Evolutionary conservation across 331 rosid species (phyloP), one percentile per base, ranked within the genome.

Genomic region (Acacia pycnantha): DNA sequence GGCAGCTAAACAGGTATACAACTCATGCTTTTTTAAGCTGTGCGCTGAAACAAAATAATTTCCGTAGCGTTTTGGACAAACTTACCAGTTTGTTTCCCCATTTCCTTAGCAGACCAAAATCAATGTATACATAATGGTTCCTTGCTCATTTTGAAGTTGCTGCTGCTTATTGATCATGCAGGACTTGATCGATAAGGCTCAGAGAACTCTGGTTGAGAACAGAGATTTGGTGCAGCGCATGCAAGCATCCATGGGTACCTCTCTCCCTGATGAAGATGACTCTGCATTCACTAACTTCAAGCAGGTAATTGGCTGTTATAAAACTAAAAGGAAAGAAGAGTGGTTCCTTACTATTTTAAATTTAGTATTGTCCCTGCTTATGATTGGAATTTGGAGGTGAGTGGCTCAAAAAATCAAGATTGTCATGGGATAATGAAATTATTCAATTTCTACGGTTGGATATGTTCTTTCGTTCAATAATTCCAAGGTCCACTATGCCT

Each of bases 181-280:
- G 92, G 92, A 89, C 77, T 85, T 89, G 86, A 85, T 89, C 59
- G 92, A 89, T 76, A 81, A 89, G 77, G 90, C 92, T 76, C 92
- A 87, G 84, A 77, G 82, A 72, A 73, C 78, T 77, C 86, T 89
- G 70, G 85, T 89, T 66, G 90, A 87, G 83, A 89, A 85, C 79
- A 87, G 92, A 88, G 89, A 83, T 82, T 84, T 80, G n/a, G 70
- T 93, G 75, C 93, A 86, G 86, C 88, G 94, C 72, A 89, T 93
- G 93, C 94, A 90, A 87, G 69, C 94, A 6, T 85, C 96, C 21
- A 46, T 82, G 86, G 92, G 96, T 80, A 79, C 90, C 68, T 86
- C 85, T 24, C 26, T 73, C 33, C 74, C 76, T 12, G 46, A 80
- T 41, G 91, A 93, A 79, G 86, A 88, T 73, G 89, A 88, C 77